A percentile compares a stretch with the other conserved stretches of the same genome.
Conservation (phyloP, 2,329 filamentous ascomycete genomes). For the Zymoseptoria passerinii region DNA sequence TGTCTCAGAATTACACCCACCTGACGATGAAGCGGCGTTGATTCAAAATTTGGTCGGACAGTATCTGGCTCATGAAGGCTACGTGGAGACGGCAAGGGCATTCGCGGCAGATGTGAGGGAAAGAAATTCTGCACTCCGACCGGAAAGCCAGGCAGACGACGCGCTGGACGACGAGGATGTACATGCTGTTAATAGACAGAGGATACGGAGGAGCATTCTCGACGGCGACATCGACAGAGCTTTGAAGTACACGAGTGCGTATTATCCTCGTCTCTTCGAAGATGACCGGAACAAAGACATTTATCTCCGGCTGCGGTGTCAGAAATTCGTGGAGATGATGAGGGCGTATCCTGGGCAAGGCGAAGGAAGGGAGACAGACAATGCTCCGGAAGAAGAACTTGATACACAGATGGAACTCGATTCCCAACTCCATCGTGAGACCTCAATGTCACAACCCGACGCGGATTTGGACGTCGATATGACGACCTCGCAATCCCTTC, state of each 20-base stretch:
- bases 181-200: slow-evolving; percentile 77
- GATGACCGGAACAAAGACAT: slow-evolving; percentile 64
- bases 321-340: slow-evolving; percentile 95
- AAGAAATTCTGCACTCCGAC: neutral
- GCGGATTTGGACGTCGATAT: slow-evolving; percentile 26
- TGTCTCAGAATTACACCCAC: slow-evolving; percentile 53
- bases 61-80: slow-evolving; percentile 90
- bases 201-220: slow-evolving; percentile 74
- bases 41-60: slow-evolving; percentile 78
- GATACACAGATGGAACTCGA: slow-evolving; percentile 51
- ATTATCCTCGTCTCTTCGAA: slow-evolving; percentile 71
- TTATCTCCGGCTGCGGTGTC: slow-evolving; percentile 77
- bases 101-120: slow-evolving; percentile 62
- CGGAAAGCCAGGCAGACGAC: slow-evolving; percentile 32
- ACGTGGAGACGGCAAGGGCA: slow-evolving; percentile 82
- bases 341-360: slow-evolving; percentile 57
- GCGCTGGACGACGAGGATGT: slow-evolving; percentile 53
- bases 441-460: slow-evolving; percentile 11
- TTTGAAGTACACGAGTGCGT: slow-evolving; percentile 67
- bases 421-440: slow-evolving; percentile 38
- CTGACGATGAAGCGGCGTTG: slow-evolving; percentile 64
- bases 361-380: neutral
- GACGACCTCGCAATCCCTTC: slow-evolving; percentile 24
- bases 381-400: slow-evolving; percentile 27
- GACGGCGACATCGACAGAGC: slow-evolving; percentile 89